A percentile compares a stretch with the other conserved stretches of the same genome.
Evolutionary conservation across 192 early-diverging fungal species (phyloP).

Genomic region (Podila clonocystis): DNA sequence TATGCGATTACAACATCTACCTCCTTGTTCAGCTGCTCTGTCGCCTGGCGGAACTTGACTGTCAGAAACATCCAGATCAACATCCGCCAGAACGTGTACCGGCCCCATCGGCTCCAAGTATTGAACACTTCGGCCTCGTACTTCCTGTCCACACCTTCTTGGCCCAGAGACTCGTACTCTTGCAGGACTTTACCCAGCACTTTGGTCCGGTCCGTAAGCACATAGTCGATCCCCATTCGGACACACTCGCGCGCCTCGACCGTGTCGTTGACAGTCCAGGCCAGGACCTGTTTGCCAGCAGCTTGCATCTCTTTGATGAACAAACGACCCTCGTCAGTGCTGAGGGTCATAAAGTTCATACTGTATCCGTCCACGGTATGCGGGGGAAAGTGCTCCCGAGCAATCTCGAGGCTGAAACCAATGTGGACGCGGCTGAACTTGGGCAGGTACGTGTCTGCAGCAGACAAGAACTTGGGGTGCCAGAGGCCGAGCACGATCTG

Average conservation of each 20-base stretch:
- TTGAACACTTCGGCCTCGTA: slow-evolving; percentile 30
- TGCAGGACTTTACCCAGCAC: slow-evolving; percentile 27
- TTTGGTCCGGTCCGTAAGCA: slow-evolving; percentile 59
- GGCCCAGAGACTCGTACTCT: slow-evolving; percentile 31
- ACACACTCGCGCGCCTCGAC: slow-evolving; percentile 52
- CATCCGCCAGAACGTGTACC: slow-evolving; percentile 34
- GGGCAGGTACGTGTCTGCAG: slow-evolving; percentile 53
- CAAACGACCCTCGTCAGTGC: slow-evolving; percentile 45
- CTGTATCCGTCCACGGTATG: slow-evolving; percentile 54
- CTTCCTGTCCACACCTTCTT: slow-evolving; percentile 29
- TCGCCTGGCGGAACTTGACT: slow-evolving; percentile 27
- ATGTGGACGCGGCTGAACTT: slow-evolving; percentile 59
- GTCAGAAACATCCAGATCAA: slow-evolving; percentile 36
- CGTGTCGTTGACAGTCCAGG: slow-evolving; percentile 63
- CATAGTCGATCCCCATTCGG: slow-evolving; percentile 57
- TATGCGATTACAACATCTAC: neutral
- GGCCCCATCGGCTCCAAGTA: slow-evolving; percentile 41
- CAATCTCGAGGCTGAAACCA: slow-evolving; percentile 56
- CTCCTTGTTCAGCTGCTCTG: slow-evolving; percentile 14
- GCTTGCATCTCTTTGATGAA: slow-evolving; percentile 63
- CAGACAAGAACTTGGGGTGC: slow-evolving; percentile 60
- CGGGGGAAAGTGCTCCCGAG: slow-evolving; percentile 51
- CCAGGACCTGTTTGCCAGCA: slow-evolving; percentile 54
- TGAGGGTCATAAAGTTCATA: slow-evolving; percentile 53
- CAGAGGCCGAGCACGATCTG: slow-evolving; percentile 64